A percentile compares a stretch with the other conserved stretches of the same genome.
Conservation (phyloP, 2,329 filamentous ascomycete species). For the Fusarium sp. region DNA sequence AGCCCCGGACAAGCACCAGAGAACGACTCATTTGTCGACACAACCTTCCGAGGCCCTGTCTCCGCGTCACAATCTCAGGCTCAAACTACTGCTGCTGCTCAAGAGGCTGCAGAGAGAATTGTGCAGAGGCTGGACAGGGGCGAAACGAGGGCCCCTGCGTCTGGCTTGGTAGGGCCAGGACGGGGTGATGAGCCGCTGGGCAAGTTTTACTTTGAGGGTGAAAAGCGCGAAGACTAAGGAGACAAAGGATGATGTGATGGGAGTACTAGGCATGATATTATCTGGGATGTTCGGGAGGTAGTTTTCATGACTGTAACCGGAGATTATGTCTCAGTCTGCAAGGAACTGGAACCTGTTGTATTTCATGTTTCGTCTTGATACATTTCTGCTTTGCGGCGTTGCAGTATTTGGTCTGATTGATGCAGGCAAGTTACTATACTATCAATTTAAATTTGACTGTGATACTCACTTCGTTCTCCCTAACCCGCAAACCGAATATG, state of each 20-base stretch:
- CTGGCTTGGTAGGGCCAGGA: slow-evolving; percentile 60
- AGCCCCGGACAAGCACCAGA: slow-evolving; percentile 61
- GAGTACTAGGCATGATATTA: background rate
- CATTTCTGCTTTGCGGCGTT: background rate
- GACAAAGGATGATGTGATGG: background rate
- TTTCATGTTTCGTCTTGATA: background rate
- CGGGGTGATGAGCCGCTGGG: slow-evolving; percentile 63
- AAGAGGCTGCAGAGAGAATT: slow-evolving; percentile 74
- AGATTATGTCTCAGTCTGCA: background rate
- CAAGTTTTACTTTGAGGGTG: slow-evolving; percentile 71
- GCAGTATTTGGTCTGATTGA: slow-evolving; percentile 16
- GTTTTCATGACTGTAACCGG: slow-evolving; percentile 5
- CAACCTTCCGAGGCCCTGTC: slow-evolving; percentile 70
- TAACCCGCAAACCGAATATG: background rate
- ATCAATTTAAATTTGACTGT: background rate
- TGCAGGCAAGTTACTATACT: slow-evolving; percentile 12
- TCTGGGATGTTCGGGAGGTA: background rate
- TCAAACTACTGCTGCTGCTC: slow-evolving; percentile 42
- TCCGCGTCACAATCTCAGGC: slow-evolving; percentile 54
- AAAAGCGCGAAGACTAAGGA: slow-evolving; percentile 41
- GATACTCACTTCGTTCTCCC: background rate
- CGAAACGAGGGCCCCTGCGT: slow-evolving; percentile 56
- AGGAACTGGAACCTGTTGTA: background rate
- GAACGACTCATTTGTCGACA: slow-evolving; percentile 72
- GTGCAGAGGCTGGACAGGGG: slow-evolving; percentile 69